Evolutionary conservation across 331 rosid species (phyloP).

Genomic region (Quercus lobata): DNA sequence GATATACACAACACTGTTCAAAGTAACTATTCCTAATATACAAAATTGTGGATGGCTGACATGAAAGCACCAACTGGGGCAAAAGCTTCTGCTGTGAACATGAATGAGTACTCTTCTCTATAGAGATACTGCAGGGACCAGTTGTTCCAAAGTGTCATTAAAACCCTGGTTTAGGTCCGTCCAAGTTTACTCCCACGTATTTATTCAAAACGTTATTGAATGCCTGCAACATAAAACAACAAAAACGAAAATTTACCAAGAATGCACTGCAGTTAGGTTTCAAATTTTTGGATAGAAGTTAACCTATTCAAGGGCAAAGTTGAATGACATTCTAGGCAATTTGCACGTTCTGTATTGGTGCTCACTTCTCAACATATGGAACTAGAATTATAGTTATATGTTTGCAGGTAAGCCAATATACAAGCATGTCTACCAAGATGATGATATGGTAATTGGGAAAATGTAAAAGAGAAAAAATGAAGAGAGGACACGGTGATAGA

Average conservation of each 20-base stretch:
- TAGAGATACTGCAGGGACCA: conserved; percentile 35
- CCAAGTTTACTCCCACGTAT: conserved; percentile 59
- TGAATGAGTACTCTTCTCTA: conserved; percentile 34
- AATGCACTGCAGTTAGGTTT: neutral
- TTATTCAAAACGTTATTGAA: conserved; percentile 67
- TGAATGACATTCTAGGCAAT: conserved; percentile 4
- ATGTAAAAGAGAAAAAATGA: conserved; percentile 32
- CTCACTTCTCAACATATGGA: neutral
- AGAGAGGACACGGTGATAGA: neutral
- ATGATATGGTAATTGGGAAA: conserved; percentile 31
- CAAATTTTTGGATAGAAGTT: conserved; percentile 7
- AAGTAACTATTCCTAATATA: conserved; percentile 24
- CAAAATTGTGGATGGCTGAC: conserved; percentile 28
- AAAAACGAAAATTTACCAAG: conserved; percentile 8
- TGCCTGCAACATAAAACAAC: conserved; percentile 48
- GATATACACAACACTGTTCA: conserved; percentile 21
- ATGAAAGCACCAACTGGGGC: conserved; percentile 25
- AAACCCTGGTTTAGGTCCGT: conserved; percentile 41
- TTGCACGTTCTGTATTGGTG: conserved; percentile 9
- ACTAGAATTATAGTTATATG: conserved; percentile 33
- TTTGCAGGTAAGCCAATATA: conserved; percentile 42
- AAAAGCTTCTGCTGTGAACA: conserved; percentile 33
- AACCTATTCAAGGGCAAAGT: conserved; percentile 1
- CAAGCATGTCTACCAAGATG: conserved; percentile 33
- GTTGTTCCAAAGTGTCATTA: conserved; percentile 26